Conservation (phyloP, 495 filamentous ascomycete genomes). For the Penicillium crystallinum region DNA sequence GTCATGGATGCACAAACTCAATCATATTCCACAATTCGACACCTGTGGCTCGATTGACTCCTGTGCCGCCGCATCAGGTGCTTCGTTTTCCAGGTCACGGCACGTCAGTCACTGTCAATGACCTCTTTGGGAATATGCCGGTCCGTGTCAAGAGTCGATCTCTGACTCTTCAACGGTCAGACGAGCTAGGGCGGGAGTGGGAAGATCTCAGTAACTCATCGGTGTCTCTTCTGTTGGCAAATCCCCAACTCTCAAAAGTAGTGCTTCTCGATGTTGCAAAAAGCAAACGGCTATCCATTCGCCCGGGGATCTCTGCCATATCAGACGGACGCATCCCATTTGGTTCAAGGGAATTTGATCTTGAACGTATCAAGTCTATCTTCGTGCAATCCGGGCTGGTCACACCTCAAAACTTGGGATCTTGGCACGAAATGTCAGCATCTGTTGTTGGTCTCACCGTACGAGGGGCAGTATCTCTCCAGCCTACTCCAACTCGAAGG, state of each 20-base stretch:
- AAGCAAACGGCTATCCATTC: conserved; percentile 28
- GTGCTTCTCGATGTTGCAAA: conserved; percentile 28
- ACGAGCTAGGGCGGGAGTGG: conserved; percentile 65
- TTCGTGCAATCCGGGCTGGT: conserved; percentile 61
- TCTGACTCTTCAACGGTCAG: conserved; percentile 36
- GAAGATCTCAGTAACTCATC: conserved; percentile 55
- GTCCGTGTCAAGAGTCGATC: conserved; percentile 86
- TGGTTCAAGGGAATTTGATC: conserved; percentile 11
- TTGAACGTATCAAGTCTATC: conserved; percentile 44
- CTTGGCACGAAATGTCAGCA: conserved; percentile 67
- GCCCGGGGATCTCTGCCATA: conserved; percentile 7
- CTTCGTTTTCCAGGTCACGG: conserved; percentile 58
- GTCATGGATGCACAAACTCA: conserved; percentile 60
- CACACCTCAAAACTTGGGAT: conserved; percentile 40
- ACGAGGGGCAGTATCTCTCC: conserved; percentile 62
- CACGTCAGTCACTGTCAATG: conserved; percentile 72
- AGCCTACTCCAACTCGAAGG: conserved; percentile 63
- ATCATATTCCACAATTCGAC: conserved; percentile 67
- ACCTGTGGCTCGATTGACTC: conserved; percentile 60
- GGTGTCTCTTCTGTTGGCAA: conserved; percentile 62
- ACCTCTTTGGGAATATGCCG: conserved; percentile 93
- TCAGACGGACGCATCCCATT: not conserved
- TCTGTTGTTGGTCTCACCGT: conserved; percentile 54
- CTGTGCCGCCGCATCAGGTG: conserved; percentile 57
- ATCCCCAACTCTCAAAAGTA: conserved; percentile 29